A percentile compares a stretch with the other conserved stretches of the same genome.
phyloP scores from a whole-genome alignment of 2,329 filamentous ascomycete species.

The Fusarium secorum region DNA sequence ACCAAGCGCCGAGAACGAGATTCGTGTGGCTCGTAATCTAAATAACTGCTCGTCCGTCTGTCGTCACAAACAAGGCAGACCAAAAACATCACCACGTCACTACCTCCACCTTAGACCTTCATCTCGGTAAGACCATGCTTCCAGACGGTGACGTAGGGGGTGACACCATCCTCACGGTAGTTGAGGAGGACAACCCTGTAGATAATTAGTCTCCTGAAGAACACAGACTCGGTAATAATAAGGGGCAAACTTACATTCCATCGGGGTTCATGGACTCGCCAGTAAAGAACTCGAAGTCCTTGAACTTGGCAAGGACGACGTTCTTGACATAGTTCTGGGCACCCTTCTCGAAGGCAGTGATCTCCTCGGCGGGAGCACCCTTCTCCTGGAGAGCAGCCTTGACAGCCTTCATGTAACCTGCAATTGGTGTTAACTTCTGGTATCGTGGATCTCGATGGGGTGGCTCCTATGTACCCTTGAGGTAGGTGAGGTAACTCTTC shows the following conservation, averaged over 20 bases:
- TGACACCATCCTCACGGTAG: conserved; percentile 96
- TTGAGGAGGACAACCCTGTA: conserved; percentile 86
- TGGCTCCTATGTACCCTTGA: conserved; percentile 73
- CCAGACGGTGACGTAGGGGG: conserved; percentile 90
- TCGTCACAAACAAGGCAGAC: conserved; percentile 25
- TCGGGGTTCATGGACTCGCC: conserved; percentile 93
- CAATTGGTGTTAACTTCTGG: conserved; percentile 1
- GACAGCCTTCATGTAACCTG: conserved; percentile 91
- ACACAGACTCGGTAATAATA: background rate
- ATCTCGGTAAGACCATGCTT: conserved; percentile 89
- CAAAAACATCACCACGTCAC: conserved; percentile 26
- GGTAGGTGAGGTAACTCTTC: conserved; percentile 81
- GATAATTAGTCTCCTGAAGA: background rate
- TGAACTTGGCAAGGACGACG: conserved; percentile 82
- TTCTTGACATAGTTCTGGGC: conserved; percentile 81
- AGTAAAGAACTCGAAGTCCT: conserved; percentile 94
- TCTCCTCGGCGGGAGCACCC: conserved; percentile 67
- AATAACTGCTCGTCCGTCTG: conserved; percentile 27
- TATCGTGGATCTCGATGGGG: background rate
- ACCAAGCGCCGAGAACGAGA: conserved; percentile 34
- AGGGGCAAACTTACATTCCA: conserved; percentile 76
- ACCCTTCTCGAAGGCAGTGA: conserved; percentile 82
- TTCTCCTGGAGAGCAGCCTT: conserved; percentile 73
- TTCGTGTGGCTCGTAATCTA: conserved; percentile 39
- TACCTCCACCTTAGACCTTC: conserved; percentile 77